A percentile compares a stretch with the other conserved stretches of the same genome.
These are phyloP conservation scores for Beauveria scarabaeidicola DNA, from an alignment of 2,329 filamentous ascomycete genomes.

Conservation along the genomic window DNA sequence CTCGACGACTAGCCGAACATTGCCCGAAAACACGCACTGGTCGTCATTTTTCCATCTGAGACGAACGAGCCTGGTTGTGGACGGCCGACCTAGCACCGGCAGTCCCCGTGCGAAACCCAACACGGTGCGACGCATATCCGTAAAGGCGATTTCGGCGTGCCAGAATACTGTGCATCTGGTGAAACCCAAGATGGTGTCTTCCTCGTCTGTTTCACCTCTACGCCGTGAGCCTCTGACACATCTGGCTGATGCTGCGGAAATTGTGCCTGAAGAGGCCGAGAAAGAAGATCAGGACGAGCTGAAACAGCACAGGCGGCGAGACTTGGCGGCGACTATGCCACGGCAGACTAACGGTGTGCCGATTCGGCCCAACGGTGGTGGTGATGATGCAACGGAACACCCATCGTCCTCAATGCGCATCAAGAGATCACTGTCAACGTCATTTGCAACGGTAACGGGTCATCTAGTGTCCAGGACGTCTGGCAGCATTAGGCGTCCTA, in stretches of 20 bases:
- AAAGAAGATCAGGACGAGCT: slow-evolving; percentile 1
- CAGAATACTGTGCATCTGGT: slow-evolving; percentile 25
- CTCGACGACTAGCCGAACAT: neutral
- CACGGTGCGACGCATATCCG: slow-evolving; percentile 22
- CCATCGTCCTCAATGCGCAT: slow-evolving; percentile 35
- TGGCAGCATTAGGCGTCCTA: slow-evolving; percentile 48
- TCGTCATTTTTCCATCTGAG: slow-evolving; percentile 49
- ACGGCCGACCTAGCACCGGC: neutral
- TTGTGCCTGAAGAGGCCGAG: slow-evolving; percentile 3
- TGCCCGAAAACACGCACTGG: slow-evolving; percentile 29
- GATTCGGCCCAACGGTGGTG: neutral
- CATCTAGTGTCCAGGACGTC: slow-evolving; percentile 47
- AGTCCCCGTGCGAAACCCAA: neutral
- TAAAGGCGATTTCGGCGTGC: slow-evolving; percentile 1
- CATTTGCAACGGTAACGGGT: slow-evolving; percentile 44
- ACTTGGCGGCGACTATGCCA: neutral
- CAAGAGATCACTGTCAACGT: slow-evolving; percentile 50
- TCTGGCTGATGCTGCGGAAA: slow-evolving; percentile 17
- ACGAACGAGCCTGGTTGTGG: slow-evolving; percentile 3
- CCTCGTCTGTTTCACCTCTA: neutral
- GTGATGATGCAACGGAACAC: slow-evolving; percentile 24
- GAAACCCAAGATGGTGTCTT: slow-evolving; percentile 29
- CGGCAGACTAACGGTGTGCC: neutral
- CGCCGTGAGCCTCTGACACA: neutral
- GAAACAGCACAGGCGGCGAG: neutral